Base-by-base conservation (phyloP, 208 protist species). In the Phytomonas sp. region DNA sequence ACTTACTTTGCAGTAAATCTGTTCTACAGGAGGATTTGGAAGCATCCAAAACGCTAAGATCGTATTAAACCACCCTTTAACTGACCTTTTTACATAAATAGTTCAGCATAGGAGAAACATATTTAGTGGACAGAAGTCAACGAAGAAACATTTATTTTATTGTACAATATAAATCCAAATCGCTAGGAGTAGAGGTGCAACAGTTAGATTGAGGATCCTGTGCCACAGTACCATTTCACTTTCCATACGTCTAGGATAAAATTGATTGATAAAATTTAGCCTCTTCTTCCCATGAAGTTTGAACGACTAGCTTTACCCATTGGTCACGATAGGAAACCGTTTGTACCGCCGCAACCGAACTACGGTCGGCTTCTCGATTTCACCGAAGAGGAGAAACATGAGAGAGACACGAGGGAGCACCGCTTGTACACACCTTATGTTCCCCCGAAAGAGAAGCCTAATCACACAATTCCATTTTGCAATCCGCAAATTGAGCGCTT, bases 351-450 rank as follows among this genome's bases (percentile, higher is more conserved):
- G 9, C 37, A 70, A 60, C 86, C 86, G 5, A 92, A 92, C 67
- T 92, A 92, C 70, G 86, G 86, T 5, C 75, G 71, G 28, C 33
- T 89, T 60, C 71, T 89, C 11, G 84, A 75, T 66, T 87, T 92
- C 33, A 75, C 74, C 2, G 83, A 87, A 65, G 86, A 92, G 66
- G 77, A 83, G 72, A 73, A 69, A 62, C 66, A 64, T 8, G 75
- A 83, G 26, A 69, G 67, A 20, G 62, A 32, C 43, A 46, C 61
- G 31, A 70, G 43, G 29, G 68, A 77, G 62, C 64, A 67, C 23
- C 72, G 66, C 28, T 28, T 29, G 51, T 59, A 70, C 26, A 73
- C 63, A n/a, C 67, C 37, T 4, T 68, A 59, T 23, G 9, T 40
- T 26, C 60, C 33, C 7, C 4, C 63, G 8, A 70, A 60, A 40